Percentiles rank a stretch among this genome's conserved stretches.
Conservation (phyloP, 371 early-diverging fungal genomes). For the Nematocida sp. region DNA sequence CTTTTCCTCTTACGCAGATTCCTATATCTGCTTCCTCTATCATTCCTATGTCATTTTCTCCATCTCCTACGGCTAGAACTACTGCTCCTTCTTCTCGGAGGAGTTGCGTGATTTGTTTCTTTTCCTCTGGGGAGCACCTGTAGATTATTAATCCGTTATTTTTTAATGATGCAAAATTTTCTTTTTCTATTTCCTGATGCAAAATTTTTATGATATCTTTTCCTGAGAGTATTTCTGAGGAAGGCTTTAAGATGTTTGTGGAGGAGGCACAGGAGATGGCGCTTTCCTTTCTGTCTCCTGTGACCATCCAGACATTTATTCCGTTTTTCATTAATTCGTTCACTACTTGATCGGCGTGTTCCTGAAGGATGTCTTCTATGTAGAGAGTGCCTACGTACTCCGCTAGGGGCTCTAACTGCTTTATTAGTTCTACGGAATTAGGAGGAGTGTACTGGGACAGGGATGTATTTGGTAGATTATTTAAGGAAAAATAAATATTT, state of each 20-base stretch:
- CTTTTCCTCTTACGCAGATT: constrained; percentile 93
- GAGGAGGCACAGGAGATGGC: constrained; percentile 73
- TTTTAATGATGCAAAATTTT: neutral
- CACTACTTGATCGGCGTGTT: constrained; percentile 84
- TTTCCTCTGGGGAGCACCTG: constrained; percentile 77
- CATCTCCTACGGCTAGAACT: constrained; percentile 90
- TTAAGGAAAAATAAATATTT: constrained; percentile 56
- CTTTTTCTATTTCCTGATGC: neutral
- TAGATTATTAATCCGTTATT: constrained; percentile 68
- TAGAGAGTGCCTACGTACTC: constrained; percentile 76
- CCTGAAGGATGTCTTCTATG: constrained; percentile 93
- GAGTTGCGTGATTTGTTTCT: constrained; percentile 80
- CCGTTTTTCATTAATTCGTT: constrained; percentile 76
- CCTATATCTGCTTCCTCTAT: constrained; percentile 95
- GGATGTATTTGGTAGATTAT: neutral
- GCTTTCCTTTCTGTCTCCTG: constrained; percentile 97
- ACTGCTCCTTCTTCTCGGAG: constrained; percentile 73
- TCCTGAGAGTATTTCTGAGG: constrained; percentile 13
- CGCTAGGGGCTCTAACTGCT: neutral
- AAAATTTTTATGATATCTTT: constrained; percentile 20
- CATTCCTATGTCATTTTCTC: constrained; percentile 98
- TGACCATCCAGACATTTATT: constrained; percentile 93
- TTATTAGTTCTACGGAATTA: neutral
- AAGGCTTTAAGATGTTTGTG: constrained; percentile 47
- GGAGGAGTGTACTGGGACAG: neutral